Percentiles rank a stretch among this genome's conserved stretches.
Evolutionary conservation across 2,329 filamentous ascomycete genomes (phyloP).

Genomic region (Sphaerulina vaccinii): DNA sequence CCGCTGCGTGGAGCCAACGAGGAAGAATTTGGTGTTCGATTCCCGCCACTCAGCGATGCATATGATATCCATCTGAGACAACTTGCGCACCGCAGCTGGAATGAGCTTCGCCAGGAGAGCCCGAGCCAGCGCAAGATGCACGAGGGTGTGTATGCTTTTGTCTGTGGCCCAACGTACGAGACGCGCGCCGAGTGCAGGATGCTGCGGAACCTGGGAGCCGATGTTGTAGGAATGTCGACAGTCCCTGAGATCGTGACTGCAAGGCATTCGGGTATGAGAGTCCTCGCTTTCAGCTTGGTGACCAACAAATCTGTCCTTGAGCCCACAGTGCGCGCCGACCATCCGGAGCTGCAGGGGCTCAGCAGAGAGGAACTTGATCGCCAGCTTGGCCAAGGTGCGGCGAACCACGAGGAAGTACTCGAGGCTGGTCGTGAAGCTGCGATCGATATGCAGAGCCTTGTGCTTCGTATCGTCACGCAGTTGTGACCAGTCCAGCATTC

Average conservation of each 20-base stretch:
- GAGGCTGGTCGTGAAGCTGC: constrained; percentile 61
- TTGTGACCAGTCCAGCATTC: constrained; percentile 30
- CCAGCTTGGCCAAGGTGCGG: constrained; percentile 58
- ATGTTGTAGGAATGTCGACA: constrained; percentile 70
- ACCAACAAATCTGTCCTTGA: constrained; percentile 64
- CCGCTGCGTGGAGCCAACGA: constrained; percentile 62
- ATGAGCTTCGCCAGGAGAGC: constrained; percentile 45
- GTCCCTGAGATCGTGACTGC: constrained; percentile 68
- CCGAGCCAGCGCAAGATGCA: constrained; percentile 55
- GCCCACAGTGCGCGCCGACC: constrained; percentile 59
- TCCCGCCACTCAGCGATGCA: constrained; percentile 64
- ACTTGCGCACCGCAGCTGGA: constrained; percentile 58
- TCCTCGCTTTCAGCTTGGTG: constrained; percentile 65
- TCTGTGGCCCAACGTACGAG: constrained; percentile 64
- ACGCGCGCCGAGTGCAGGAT: constrained; percentile 65
- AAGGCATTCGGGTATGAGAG: constrained; percentile 61
- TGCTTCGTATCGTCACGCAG: constrained; percentile 47
- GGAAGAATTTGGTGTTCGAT: constrained; percentile 62
- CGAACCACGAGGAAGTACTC: constrained; percentile 65
- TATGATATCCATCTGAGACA: constrained; percentile 63
- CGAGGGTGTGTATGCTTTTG: constrained; percentile 66
- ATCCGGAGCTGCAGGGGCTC: constrained; percentile 52
- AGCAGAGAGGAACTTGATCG: constrained; percentile 52
- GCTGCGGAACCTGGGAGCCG: constrained; percentile 60
- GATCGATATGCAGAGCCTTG: constrained; percentile 59